Base-by-base conservation (phyloP, 139 green algal genomes). In the Chlorella vulgaris region DNA sequence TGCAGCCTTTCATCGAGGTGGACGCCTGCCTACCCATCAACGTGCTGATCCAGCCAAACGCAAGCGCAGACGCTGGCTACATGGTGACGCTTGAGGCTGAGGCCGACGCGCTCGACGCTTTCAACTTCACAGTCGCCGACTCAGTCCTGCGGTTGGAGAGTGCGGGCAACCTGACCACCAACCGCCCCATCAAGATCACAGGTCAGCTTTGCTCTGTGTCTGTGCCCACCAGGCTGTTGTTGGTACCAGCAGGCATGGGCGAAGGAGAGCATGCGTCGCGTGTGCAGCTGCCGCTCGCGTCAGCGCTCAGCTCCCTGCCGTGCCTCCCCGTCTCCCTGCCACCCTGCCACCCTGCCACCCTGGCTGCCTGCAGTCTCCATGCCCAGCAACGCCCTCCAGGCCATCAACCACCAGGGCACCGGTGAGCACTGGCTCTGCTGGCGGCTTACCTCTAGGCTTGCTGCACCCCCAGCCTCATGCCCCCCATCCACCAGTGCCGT, bases 181-280 rank as follows among this genome's bases (percentile, higher is more conserved):
- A 66, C 38, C 61, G 73, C 2, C 66, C 82, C 43, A 79, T 86
- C 43, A 58, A 83, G 63, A 22, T 86, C 10, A 83, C 66, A 0
- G 21, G 55, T 65, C 18, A 65, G 55, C 55, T 58, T 10, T 58
- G 10, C n/a, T n/a, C n/a, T n/a, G n/a, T n/a, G n/a, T n/a, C n/a
- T n/a, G 15, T 58, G 47, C 13, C 47, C 47, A 58, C 47, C 47
- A 15, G 15, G 47, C 47, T 58, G 47, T 58, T 58, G 47, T 15
- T 58, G 10, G 13, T 58, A 15, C 13, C 47, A 58, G 47, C 47
- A 24, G 10, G 13, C 47, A 24, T 15, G 15, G 47, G 13, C 15
- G 47, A 58, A 24, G 47, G 13, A 15, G 47, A 10, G 47, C 47
- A n/a, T n/a, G n/a, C n/a, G n/a, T n/a, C n/a, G n/a, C n/a, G n/a